Conservation (phyloP, 306 rosid genomes). For the Cucumis sativus region DNA sequence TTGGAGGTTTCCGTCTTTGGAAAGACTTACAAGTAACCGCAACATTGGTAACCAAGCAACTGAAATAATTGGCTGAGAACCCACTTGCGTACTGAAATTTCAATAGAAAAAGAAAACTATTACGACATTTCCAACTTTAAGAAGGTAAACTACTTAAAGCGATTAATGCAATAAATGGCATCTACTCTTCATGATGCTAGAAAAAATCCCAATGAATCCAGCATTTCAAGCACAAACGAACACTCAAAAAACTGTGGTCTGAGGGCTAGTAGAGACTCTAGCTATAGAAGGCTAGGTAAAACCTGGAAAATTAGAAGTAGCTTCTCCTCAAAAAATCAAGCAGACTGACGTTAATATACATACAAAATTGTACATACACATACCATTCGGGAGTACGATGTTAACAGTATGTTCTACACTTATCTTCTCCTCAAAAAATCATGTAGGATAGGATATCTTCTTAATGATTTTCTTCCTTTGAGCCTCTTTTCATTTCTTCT, state of each 20-base stretch:
- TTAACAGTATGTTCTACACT: neutral
- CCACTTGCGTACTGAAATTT: slow-evolving; percentile 83
- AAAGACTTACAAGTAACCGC: slow-evolving; percentile 77
- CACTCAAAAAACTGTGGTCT: neutral
- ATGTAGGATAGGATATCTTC: neutral
- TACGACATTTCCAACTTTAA: neutral
- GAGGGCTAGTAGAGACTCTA: neutral
- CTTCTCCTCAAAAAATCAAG: neutral
- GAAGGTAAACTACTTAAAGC: slow-evolving; percentile 11
- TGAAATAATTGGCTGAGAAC: slow-evolving; percentile 83
- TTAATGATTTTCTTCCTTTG: neutral
- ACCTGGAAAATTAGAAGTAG: neutral
- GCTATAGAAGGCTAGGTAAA: neutral
- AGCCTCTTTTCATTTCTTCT: no score
- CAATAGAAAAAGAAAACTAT: slow-evolving; percentile 10
- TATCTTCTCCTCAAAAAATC: neutral
- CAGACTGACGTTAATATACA: neutral
- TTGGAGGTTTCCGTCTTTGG: slow-evolving; percentile 88
- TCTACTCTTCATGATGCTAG: neutral
- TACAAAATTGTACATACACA: neutral
- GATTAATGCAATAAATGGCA: neutral
- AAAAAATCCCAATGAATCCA: neutral
- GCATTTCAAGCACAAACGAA: neutral
- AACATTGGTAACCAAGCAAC: slow-evolving; percentile 82
- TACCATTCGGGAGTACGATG: neutral